Evolutionary conservation across 306 rosid genomes (phyloP).

Genomic region (Amphicarpaea edgeworthii): DNA sequence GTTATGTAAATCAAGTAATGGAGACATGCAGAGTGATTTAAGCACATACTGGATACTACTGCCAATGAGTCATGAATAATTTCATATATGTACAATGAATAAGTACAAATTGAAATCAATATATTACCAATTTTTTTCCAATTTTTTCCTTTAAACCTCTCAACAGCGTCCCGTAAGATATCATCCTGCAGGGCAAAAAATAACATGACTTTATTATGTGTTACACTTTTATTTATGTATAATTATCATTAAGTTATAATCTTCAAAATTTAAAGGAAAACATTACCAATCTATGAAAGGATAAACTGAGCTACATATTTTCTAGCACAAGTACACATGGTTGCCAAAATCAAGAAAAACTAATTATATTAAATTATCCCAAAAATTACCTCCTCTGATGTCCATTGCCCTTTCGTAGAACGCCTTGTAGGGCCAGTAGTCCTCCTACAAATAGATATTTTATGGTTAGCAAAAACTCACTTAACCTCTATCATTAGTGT

Average conservation of each 20-base stretch:
- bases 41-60: constrained; percentile 10
- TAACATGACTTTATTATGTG: constrained; percentile 20
- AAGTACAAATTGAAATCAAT: constrained; percentile 35
- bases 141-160: constrained; percentile 90
- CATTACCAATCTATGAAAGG: neutral
- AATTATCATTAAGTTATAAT: constrained; percentile 7
- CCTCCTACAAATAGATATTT: constrained; percentile 66
- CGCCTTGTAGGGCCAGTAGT: constrained; percentile 99
- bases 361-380: constrained; percentile 13
- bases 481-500: constrained; percentile 18
- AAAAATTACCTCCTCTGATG: constrained; percentile 78
- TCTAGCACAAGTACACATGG: constrained; percentile 8
- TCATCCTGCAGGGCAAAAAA: constrained; percentile 70
- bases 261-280: constrained; percentile 7
- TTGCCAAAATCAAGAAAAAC: neutral
- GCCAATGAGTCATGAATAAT: neutral
- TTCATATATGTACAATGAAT: constrained; percentile 20
- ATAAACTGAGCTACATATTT: neutral
- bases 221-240: neutral
- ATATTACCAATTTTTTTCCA: constrained; percentile 96
- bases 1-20: constrained; percentile 12
- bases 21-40: constrained; percentile 2
- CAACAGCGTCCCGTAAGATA: constrained; percentile 78
- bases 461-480: constrained; percentile 24
- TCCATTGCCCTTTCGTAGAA: constrained; percentile 99